phyloP scores from a whole-genome alignment of 106 monocot species.

The Dactylorhiza incarnata region DNA sequence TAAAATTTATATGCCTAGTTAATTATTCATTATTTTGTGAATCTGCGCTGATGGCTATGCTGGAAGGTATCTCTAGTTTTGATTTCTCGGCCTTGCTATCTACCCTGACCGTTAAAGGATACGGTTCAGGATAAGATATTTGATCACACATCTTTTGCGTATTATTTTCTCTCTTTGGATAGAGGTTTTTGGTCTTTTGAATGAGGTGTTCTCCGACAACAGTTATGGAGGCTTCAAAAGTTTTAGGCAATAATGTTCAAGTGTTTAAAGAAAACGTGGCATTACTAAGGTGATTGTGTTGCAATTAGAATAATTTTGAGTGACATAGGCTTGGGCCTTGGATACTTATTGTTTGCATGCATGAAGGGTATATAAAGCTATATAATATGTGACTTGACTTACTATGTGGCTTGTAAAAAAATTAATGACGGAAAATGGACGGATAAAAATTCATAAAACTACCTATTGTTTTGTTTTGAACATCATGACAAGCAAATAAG shows the following conservation, averaged over 20 bases:
- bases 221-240: background rate
- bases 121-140: background rate
- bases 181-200: background rate
- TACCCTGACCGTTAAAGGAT: background rate
- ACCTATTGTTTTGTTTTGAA: background rate
- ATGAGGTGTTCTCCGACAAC: background rate
- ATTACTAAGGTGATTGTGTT: background rate
- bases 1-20: background rate
- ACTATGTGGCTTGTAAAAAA: background rate
- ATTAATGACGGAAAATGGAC: slow-evolving; percentile 1
- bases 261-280: background rate
- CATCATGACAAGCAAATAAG: background rate
- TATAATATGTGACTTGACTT: slow-evolving; percentile 7
- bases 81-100: background rate
- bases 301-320: background rate
- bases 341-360: background rate
- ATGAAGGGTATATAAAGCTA: background rate
- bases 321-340: background rate
- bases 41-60: background rate
- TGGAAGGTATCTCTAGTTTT: background rate
- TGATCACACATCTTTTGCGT: background rate
- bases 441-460: background rate
- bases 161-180: background rate
- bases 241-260: background rate
- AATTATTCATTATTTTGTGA: background rate